Evolutionary conservation across 352 stramenopile genomes (phyloP).

Genomic region (Phytophthora sp.): DNA sequence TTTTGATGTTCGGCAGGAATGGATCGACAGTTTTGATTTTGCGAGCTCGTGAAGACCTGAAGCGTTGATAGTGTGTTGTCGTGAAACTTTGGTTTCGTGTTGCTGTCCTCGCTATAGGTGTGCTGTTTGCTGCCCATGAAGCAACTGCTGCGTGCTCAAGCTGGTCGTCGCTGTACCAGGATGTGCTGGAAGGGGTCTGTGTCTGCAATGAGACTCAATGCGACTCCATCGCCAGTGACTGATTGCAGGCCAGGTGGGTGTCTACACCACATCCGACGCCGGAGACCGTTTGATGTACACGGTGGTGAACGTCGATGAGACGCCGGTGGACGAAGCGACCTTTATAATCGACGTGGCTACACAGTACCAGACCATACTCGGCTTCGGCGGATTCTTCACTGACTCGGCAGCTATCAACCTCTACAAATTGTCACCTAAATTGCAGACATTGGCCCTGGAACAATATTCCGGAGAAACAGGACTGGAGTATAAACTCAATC

Average conservation of each 20-base stretch:
- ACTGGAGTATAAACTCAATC: conserved; percentile 68
- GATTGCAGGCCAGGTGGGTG: conserved; percentile 28
- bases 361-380: conserved; percentile 69
- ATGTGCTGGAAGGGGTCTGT: conserved; percentile 51
- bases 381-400: conserved; percentile 87
- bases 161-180: conserved; percentile 46
- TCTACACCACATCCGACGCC: conserved; percentile 51
- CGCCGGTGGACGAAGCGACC: conserved; percentile 11
- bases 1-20: too few relatives aligned
- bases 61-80: too few relatives aligned
- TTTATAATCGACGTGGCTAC: conserved; percentile 35
- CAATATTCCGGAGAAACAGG: conserved; percentile 64
- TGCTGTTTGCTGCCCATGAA: conserved; percentile 17
- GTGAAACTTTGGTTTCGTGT: conserved; percentile 3
- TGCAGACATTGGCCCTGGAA: conserved; percentile 59
- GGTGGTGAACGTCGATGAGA: conserved; percentile 14
- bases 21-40: too few relatives aligned
- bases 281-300: conserved; percentile 52
- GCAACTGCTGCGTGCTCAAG: conserved; percentile 13
- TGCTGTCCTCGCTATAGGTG: neutral
- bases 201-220: conserved; percentile 49
- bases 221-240: conserved; percentile 32
- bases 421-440: conserved; percentile 46
- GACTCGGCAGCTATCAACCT: conserved; percentile 76
- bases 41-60: too few relatives aligned